These are phyloP conservation scores for Chloropicon primus DNA, from an alignment of 139 green algal genomes.

Conservation along the genomic window DNA sequence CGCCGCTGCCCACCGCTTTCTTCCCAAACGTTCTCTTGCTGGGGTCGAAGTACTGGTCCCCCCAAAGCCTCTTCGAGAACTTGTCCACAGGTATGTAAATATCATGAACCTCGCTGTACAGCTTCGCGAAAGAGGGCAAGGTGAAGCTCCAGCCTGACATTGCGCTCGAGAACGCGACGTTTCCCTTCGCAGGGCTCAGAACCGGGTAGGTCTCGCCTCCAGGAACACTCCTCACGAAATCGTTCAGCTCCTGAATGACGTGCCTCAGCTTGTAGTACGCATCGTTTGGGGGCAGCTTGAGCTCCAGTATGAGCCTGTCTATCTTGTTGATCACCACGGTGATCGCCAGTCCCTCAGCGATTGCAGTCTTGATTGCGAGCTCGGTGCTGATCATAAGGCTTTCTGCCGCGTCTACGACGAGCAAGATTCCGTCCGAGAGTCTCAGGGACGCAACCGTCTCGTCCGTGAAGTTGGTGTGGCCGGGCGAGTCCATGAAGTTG, in stretches of 20 bases:
- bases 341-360: constrained; percentile 73
- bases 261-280: constrained; percentile 96
- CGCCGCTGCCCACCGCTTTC: constrained; percentile 35
- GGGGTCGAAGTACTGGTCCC: constrained; percentile 81
- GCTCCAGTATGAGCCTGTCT: constrained; percentile 89
- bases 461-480: constrained; percentile 96
- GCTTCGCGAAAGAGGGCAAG: constrained; percentile 67
- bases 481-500: constrained; percentile 71
- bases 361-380: constrained; percentile 61
- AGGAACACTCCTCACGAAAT: not conserved
- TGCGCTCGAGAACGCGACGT: constrained; percentile 68
- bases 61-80: constrained; percentile 75
- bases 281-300: constrained; percentile 93
- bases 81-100: constrained; percentile 15
- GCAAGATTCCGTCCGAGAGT: constrained; percentile 66
- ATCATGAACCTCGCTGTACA: constrained; percentile 56
- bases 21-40: constrained; percentile 63
- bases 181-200: constrained; percentile 69
- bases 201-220: constrained; percentile 6
- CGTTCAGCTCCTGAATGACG: constrained; percentile 92
- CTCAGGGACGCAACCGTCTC: constrained; percentile 72
- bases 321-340: constrained; percentile 86
- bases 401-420: constrained; percentile 90
- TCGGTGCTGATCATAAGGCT: constrained; percentile 85
- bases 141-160: constrained; percentile 81